These are phyloP conservation scores for Pythium apleroticum DNA, from an alignment of 352 stramenopile species.

Conservation along the genomic window DNA sequence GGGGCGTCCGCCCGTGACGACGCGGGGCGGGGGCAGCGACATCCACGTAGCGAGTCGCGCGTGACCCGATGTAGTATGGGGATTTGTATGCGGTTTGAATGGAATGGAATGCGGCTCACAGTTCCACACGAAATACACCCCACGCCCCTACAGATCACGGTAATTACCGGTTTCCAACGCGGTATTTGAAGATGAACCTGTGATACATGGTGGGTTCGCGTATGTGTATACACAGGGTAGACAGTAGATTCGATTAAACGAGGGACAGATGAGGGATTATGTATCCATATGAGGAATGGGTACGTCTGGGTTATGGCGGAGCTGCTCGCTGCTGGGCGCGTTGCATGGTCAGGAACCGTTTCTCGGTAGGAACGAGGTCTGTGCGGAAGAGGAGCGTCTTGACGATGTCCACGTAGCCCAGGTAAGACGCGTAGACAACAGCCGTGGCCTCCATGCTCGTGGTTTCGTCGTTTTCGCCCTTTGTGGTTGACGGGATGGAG, in stretches of 20 bases:
- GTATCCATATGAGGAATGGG: not conserved
- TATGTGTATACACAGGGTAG: not conserved
- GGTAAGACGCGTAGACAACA: constrained; percentile 21
- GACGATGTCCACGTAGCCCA: constrained; percentile 28
- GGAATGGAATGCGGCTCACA: not conserved
- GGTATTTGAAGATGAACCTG: not conserved
- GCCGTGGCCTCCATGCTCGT: constrained; percentile 25
- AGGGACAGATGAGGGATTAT: not conserved
- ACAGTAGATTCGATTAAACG: not conserved
- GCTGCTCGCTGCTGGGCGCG: constrained; percentile 12
- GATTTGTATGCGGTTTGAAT: not conserved
- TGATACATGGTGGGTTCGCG: not conserved
- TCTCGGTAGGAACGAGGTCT: not conserved
- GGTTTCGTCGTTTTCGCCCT: constrained; percentile 13
- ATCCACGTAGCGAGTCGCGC: not conserved
- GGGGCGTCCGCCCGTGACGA: constrained; percentile 22
- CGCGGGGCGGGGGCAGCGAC: not conserved
- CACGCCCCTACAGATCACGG: not conserved
- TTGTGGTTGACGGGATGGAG: not conserved
- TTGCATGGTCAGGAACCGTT: constrained; percentile 13
- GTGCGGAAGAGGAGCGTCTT: constrained; percentile 32
- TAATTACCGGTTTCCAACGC: not conserved
- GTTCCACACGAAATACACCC: not conserved
- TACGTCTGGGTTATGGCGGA: not conserved
- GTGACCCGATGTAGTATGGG: not conserved